Conservation (phyloP, 768 basidiomycete genomes). For the Cubamyces lactineus region DNA sequence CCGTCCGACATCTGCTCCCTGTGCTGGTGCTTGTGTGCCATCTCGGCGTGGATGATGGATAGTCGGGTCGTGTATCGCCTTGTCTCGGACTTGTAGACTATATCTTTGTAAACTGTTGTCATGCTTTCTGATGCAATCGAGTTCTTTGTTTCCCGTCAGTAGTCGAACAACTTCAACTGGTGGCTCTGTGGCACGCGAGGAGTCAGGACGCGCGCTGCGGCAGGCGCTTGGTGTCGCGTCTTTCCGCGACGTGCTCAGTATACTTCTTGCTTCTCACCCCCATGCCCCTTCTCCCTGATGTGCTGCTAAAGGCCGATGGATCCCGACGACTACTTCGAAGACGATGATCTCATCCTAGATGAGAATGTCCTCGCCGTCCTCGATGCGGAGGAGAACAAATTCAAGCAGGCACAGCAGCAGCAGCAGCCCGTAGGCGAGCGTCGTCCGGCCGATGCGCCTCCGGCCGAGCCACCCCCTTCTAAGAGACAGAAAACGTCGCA, state of each 20-base stretch:
- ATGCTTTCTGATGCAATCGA: constrained; percentile 11
- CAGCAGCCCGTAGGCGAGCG: constrained; percentile 36
- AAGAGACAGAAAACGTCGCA: constrained; percentile 60
- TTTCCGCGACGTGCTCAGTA: not conserved
- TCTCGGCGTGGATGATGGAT: not conserved
- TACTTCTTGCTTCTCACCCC: not conserved
- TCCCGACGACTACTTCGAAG: constrained; percentile 61
- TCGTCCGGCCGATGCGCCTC: constrained; percentile 21
- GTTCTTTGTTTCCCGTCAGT: not conserved
- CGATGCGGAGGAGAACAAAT: constrained; percentile 57
- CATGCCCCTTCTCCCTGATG: constrained; percentile 12
- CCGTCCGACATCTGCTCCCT: not conserved
- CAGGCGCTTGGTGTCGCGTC: constrained; percentile 1
- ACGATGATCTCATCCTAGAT: constrained; percentile 67
- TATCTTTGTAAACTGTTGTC: constrained; percentile 2
- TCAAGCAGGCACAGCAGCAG: constrained; percentile 26
- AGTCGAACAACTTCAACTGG: not conserved
- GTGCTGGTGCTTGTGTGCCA: too few species aligned
- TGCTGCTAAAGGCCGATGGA: constrained; percentile 45
- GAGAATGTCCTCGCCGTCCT: constrained; percentile 62
- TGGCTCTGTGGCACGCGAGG: not conserved
- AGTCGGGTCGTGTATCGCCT: constrained; percentile 1
- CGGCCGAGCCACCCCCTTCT: constrained; percentile 40
- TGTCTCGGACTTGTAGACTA: constrained; percentile 4
- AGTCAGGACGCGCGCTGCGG: not conserved